Base-by-base conservation (phyloP, 352 stramenopile genomes). In the Globisporangium parvum region DNA sequence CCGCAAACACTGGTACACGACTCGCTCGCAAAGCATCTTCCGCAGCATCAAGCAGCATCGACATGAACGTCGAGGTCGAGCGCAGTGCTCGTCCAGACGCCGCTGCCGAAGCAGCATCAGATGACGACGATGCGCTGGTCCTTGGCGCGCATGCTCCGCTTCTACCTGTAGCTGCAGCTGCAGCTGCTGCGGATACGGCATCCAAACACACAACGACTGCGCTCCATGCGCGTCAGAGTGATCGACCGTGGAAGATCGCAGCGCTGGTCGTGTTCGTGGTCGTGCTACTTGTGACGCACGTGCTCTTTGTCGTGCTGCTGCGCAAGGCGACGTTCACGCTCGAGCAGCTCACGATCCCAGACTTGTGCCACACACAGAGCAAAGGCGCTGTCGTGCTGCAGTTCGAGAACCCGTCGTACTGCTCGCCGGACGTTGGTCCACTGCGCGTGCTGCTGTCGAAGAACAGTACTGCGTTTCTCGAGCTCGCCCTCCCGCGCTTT, bases 341-440 rank as follows among this genome's bases (percentile, higher is more conserved):
- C 23, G 61, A 77, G 23, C 69, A 76, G 45, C 62, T 91, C 21
- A 88, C 72, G 26, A 49, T 93, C 11, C 79, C 83, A 2, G 83
- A 93, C 23, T 51, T 93, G 47, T 93, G 83, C 51, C 80, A 91
- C 54, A 45, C 48, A 15, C 63, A 64, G 15, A 82, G 73, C 20
- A 51, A 69, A 6, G 83, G 80, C 21, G 67, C 80, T 31, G 55
- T 82, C 24, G 57, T 87, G 17, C 23, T 93, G 37, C 60, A 75
- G 53, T 77, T 90, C 54, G 58, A 79, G 26, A 93, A 93, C 51
- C 83, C 83, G 54, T 91, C 80, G 33, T 91, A 88, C 51, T 93
- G 83, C 59, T 71, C 73, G 31, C 83, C 83, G 0, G 61, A 71
- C 3, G 57, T 93, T 31, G 79, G 80, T 0, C 70, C 77, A n/a